Percentiles rank a stretch among this genome's conserved stretches.
Evolutionary conservation across 768 basidiomycete species (phyloP).

Genomic region (Collybia mongolica): DNA sequence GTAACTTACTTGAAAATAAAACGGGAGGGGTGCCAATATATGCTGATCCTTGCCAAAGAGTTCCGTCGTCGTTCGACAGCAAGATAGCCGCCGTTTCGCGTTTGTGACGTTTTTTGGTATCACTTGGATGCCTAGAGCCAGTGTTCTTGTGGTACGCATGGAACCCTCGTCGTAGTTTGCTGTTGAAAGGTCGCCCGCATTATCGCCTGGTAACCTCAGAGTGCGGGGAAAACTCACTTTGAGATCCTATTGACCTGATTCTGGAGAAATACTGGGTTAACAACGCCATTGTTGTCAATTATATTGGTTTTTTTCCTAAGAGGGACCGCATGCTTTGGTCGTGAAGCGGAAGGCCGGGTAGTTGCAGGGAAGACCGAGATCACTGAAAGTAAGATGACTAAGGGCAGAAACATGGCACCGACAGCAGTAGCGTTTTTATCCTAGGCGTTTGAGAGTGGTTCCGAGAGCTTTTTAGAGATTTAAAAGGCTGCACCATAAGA

Average conservation of each 20-base stretch:
- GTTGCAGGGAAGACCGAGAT: conserved; percentile 10
- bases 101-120: conserved; percentile 15
- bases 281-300: conserved; percentile 21
- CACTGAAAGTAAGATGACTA: conserved; percentile 3
- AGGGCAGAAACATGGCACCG: conserved; percentile 3
- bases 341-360: conserved; percentile 8
- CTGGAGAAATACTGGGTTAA: conserved; percentile 19
- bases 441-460: too few species aligned
- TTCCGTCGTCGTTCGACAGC: conserved; percentile 33
- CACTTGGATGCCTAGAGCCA: conserved; percentile 35
- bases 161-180: conserved; percentile 44
- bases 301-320: conserved; percentile 23
- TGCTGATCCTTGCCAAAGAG: conserved; percentile 46
- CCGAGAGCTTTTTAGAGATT: too few species aligned
- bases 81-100: conserved; percentile 26
- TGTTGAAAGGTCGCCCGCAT: conserved; percentile 15
- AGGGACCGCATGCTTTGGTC: conserved; percentile 14
- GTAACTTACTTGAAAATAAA: conserved; percentile 35
- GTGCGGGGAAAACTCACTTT: conserved; percentile 13
- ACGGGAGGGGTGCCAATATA: conserved; percentile 46
- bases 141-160: conserved; percentile 44
- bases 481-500: too few species aligned
- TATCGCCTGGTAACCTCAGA: not conserved
- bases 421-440: too few species aligned
- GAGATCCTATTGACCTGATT: conserved; percentile 18